Base-by-base conservation (phyloP, 805 yeast genomes). In the Ogataea paraovalis region DNA sequence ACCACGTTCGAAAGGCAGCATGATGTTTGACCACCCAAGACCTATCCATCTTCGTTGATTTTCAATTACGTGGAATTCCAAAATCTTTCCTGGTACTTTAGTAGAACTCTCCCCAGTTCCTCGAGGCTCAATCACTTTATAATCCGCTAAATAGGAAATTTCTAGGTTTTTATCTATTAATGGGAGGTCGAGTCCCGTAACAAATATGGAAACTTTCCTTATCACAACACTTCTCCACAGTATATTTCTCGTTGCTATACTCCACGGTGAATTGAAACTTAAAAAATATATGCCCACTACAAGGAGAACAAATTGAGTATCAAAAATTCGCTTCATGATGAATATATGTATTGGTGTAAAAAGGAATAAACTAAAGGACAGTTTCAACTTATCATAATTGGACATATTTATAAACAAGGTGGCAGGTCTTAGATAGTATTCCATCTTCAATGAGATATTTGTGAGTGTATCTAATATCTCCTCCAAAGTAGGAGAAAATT, bases 11-110 rank as follows among this genome's bases (percentile, higher is more conserved):
- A 70, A 67, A 2, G 85, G 85, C 3, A 79, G 55, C 33, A 79
- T 58, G 16, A 67, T 64, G 42, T 71, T 69, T 34, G 75, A 62
- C 85, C 85, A 81, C 6, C 85, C 87, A 16, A 80, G 49, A 0
- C 82, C 85, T 3, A 80, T 32, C 84, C 85, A 80, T 41, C 85
- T 65, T 54, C 87, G 67, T 58, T 82, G 81, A 53, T 81, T 76
- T 54, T 82, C 83, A 34, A 75, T 57, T 1, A 81, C 64, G 42
- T 72, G 75, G 50, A 81, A 80, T 45, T 73, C 67, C 1, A 81
- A 70, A 3, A 72, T 66, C 53, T 78, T 79, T 20, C 74, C 74
- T 28, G 72, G 21, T 1, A 19, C 18, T 4, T 4, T 23, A 1
- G 19, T 14, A 23, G 32, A 7, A 13, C 5, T n/a, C 8, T 13